A percentile compares a stretch with the other conserved stretches of the same genome.
These are phyloP conservation scores for Podaxis carcinomalis DNA, from an alignment of 768 basidiomycete species.

Conservation along the genomic window DNA sequence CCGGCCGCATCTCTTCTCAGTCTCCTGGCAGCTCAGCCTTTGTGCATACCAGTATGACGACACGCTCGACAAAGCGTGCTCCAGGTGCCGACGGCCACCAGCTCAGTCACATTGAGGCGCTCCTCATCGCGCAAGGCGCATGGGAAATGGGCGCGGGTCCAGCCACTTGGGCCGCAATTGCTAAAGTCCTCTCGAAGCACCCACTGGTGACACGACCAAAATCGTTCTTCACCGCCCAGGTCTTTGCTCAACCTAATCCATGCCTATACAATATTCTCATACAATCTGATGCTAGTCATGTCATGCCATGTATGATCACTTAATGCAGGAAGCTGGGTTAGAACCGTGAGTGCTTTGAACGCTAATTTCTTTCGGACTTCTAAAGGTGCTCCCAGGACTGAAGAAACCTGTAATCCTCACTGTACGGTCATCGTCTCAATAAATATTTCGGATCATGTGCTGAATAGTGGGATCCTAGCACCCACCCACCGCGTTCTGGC, in stretches of 20 bases:
- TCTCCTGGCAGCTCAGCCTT: neutral
- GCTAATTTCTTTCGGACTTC: conserved; percentile 2
- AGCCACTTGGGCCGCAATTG: conserved; percentile 59
- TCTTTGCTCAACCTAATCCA: conserved; percentile 25
- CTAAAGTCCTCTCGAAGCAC: conserved; percentile 64
- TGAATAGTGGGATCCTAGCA: conserved; percentile 37
- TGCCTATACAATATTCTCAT: conserved; percentile 10
- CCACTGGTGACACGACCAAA: conserved; percentile 62
- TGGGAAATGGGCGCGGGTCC: conserved; percentile 69
- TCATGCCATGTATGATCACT: conserved; percentile 55
- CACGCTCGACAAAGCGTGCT: conserved; percentile 25
- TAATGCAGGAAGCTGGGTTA: conserved; percentile 66
- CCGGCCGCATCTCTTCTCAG: neutral
- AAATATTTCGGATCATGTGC: neutral
- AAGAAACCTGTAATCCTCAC: conserved; percentile 47
- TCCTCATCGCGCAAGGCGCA: conserved; percentile 82
- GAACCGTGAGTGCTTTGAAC: conserved; percentile 46
- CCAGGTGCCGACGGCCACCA: conserved; percentile 17
- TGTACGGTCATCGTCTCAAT: conserved; percentile 32
- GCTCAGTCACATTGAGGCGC: conserved; percentile 51
- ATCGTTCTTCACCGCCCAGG: conserved; percentile 66
- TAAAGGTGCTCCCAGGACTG: conserved; percentile 32
- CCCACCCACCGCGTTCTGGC: conserved; percentile 65
- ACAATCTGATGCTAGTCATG: conserved; percentile 48
- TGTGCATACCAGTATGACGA: conserved; percentile 21